A percentile compares a stretch with the other conserved stretches of the same genome.
phyloP scores from a whole-genome alignment of 2,329 filamentous ascomycete genomes.

The Rhynchosporium graminicola region DNA sequence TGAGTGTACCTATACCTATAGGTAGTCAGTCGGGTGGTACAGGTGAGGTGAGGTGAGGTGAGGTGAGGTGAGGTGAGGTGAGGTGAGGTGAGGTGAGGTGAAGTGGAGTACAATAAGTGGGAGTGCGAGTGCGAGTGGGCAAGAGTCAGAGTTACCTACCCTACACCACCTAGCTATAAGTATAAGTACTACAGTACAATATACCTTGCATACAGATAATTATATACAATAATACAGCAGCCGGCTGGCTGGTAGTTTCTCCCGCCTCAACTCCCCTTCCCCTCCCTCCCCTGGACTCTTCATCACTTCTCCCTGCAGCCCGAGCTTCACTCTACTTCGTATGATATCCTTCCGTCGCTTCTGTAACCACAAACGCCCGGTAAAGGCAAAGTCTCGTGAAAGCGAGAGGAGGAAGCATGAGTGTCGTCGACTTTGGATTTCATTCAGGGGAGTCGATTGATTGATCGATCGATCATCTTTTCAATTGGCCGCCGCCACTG shows the following conservation, averaged over 20 bases:
- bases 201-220: too few species aligned
- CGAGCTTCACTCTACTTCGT: background rate
- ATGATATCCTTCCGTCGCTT: background rate
- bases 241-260: background rate
- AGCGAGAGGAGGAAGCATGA: background rate
- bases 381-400: background rate
- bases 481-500: conserved; percentile 21
- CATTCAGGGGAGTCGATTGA: conserved; percentile 17
- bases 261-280: background rate
- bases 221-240: background rate
- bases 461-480: background rate
- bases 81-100: background rate
- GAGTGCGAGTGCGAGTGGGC: too few species aligned
- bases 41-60: background rate
- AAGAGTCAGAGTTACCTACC: too few species aligned
- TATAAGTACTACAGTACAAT: too few species aligned
- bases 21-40: too few species aligned
- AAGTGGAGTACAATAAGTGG: too few species aligned
- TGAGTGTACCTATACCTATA: too few species aligned
- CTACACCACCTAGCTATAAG: too few species aligned
- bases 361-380: background rate
- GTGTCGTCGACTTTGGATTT: conserved; percentile 2
- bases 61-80: background rate
- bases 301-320: conserved; percentile 6
- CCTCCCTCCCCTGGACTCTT: background rate